A percentile compares a stretch with the other conserved stretches of the same genome.
Conservation (phyloP, 2,329 filamentous ascomycete species). For the Sphaerulina musiva region DNA sequence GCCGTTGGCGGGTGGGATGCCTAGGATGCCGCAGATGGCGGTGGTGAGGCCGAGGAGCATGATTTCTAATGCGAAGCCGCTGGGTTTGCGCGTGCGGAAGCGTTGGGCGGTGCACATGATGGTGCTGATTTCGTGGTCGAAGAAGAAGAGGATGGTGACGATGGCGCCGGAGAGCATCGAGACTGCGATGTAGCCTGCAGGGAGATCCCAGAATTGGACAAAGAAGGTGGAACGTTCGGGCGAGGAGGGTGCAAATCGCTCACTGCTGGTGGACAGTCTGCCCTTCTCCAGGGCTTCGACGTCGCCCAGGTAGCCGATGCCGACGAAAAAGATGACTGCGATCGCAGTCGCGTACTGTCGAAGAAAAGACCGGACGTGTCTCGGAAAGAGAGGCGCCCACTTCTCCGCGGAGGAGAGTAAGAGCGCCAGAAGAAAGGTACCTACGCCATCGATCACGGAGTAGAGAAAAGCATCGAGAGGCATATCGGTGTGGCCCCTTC, state of each 20-base stretch:
- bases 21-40: constrained; percentile 57
- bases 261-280: constrained; percentile 4
- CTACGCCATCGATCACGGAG: constrained; percentile 57
- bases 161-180: constrained; percentile 58
- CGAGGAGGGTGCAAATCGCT: constrained; percentile 11
- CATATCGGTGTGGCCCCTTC: constrained; percentile 51
- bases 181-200: constrained; percentile 53
- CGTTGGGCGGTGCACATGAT: constrained; percentile 60
- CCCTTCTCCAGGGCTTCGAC: constrained; percentile 52
- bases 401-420: constrained; percentile 55
- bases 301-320: constrained; percentile 56
- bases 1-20: constrained; percentile 60
- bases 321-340: constrained; percentile 60
- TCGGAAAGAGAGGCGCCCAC: constrained; percentile 40
- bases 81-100: constrained; percentile 56
- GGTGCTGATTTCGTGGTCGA: constrained; percentile 63
- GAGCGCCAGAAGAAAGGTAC: constrained; percentile 58
- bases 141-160: constrained; percentile 62
- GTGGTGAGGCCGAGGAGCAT: constrained; percentile 57
- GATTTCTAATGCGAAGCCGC: constrained; percentile 60
- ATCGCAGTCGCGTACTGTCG: constrained; percentile 61
- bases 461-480: constrained; percentile 60
- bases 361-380: constrained; percentile 56
- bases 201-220: constrained; percentile 58
- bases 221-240: constrained; percentile 53